Evolutionary conservation across 1,139 yeast species (phyloP).

Genomic region (Zygosaccharomyces sapae): DNA sequence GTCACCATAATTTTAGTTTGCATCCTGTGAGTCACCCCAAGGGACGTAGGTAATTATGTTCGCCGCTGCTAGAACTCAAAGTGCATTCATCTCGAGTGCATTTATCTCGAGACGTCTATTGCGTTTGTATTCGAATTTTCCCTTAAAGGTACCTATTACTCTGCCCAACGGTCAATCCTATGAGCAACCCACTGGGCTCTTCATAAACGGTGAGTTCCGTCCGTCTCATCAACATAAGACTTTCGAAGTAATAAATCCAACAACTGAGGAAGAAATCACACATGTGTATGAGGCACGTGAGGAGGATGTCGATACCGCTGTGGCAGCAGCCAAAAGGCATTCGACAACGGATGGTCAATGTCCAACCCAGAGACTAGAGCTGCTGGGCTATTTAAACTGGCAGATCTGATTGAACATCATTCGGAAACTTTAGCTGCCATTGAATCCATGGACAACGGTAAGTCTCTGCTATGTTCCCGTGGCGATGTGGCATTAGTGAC

Average conservation of each 20-base stretch:
- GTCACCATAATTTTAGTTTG: no score
- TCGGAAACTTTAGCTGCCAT: constrained; percentile 51
- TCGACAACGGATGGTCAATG: constrained; percentile 41
- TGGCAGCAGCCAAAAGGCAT: constrained; percentile 46
- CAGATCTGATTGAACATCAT: constrained; percentile 55
- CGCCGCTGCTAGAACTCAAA: constrained; percentile 19
- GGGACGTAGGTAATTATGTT: not conserved
- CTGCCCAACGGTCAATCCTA: constrained; percentile 50
- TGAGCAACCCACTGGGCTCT: constrained; percentile 53
- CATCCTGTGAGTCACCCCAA: no score
- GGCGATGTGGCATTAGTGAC: constrained; percentile 58
- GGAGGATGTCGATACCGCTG: constrained; percentile 48
- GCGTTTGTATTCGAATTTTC: constrained; percentile 37
- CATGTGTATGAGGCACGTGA: constrained; percentile 45
- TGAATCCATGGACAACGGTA: constrained; percentile 77
- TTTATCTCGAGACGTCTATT: constrained; percentile 11
- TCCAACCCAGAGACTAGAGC: constrained; percentile 51
- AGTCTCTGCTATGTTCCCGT: constrained; percentile 50
- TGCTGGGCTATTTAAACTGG: constrained; percentile 51
- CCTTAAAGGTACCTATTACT: constrained; percentile 47
- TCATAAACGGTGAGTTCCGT: constrained; percentile 47
- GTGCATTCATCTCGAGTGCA: constrained; percentile 1
- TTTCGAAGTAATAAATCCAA: constrained; percentile 44
- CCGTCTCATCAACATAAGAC: constrained; percentile 40
- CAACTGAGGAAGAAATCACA: constrained; percentile 46